These are phyloP conservation scores for Polychaeton citri DNA, from an alignment of 2,329 filamentous ascomycete species.

Conservation along the genomic window DNA sequence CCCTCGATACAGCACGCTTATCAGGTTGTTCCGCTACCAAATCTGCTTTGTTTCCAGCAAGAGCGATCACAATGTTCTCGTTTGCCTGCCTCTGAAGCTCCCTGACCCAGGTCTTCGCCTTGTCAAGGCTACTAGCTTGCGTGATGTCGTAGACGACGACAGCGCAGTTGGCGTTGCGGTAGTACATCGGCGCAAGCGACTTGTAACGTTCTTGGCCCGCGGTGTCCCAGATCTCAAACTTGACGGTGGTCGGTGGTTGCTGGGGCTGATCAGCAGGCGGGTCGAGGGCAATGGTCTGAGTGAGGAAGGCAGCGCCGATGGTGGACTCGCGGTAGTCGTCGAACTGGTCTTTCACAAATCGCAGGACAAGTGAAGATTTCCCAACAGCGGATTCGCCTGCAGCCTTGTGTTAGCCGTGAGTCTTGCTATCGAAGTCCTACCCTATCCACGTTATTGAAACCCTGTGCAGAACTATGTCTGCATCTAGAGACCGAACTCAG, in stretches of 20 bases:
- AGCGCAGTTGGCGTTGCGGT: slow-evolving; percentile 97
- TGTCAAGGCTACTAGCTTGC: slow-evolving; percentile 91
- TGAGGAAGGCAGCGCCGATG: slow-evolving; percentile 96
- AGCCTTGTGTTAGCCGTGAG: background rate
- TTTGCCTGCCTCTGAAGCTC: slow-evolving; percentile 97
- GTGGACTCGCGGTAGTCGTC: slow-evolving; percentile 96
- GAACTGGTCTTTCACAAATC: slow-evolving; percentile 99
- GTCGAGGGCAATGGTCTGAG: slow-evolving; percentile 95
- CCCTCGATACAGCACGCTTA: slow-evolving; percentile 80
- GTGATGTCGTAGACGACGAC: slow-evolving; percentile 99
- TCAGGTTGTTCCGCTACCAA: slow-evolving; percentile 87
- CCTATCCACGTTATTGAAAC: no score
- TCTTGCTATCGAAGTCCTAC: no score
- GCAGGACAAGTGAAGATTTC: slow-evolving; percentile 97
- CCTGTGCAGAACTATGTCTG: no score
- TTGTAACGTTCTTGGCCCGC: slow-evolving; percentile 98
- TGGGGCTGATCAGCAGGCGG: slow-evolving; percentile 42
- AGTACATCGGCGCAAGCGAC: slow-evolving; percentile 98
- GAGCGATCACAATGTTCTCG: slow-evolving; percentile 97
- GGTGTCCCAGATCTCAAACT: slow-evolving; percentile 99
- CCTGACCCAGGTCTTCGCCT: slow-evolving; percentile 98
- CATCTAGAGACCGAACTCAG: no score
- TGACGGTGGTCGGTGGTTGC: slow-evolving; percentile 60
- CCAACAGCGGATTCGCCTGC: slow-evolving; percentile 94
- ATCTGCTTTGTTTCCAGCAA: slow-evolving; percentile 96